Percentiles rank a stretch among this genome's conserved stretches.
phyloP scores from a whole-genome alignment of 495 filamentous ascomycete genomes.

The Mycothermus thermophilus region DNA sequence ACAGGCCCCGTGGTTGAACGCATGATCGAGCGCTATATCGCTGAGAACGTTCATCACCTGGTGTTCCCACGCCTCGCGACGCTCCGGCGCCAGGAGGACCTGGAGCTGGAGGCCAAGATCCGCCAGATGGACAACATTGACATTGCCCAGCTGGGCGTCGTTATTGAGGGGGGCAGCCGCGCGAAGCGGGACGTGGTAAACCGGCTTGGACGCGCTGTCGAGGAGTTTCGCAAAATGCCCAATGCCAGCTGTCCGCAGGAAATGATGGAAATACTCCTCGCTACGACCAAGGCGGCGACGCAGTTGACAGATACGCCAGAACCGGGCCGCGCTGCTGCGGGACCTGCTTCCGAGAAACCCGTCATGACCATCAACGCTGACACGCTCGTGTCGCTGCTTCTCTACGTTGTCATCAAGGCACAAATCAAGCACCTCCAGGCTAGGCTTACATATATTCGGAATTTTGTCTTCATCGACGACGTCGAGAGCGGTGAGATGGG shows the following conservation, averaged over 20 bases:
- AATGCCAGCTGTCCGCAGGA: constrained; percentile 80
- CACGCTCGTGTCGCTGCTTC: constrained; percentile 79
- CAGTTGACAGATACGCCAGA: constrained; percentile 33
- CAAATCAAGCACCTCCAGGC: constrained; percentile 82
- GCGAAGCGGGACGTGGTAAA: constrained; percentile 60
- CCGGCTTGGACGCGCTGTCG: constrained; percentile 62
- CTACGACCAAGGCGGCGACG: constrained; percentile 77
- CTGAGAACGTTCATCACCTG: constrained; percentile 82
- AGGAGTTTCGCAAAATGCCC: constrained; percentile 78
- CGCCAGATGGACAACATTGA: constrained; percentile 88
- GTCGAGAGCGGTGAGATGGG: constrained; percentile 95
- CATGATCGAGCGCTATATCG: constrained; percentile 87
- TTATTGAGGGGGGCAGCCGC: constrained; percentile 54
- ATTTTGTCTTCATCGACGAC: constrained; percentile 94
- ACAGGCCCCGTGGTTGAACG: constrained; percentile 86
- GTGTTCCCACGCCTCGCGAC: constrained; percentile 68
- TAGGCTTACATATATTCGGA: constrained; percentile 77
- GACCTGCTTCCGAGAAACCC: constrained; percentile 24
- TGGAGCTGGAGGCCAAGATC: constrained; percentile 82
- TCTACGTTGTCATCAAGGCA: constrained; percentile 86
- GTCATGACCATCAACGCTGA: constrained; percentile 87
- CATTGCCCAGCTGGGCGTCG: constrained; percentile 83
- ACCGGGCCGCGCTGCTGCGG: constrained; percentile 7
- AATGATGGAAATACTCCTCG: constrained; percentile 79
- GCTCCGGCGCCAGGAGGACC: constrained; percentile 66